A percentile compares a stretch with the other conserved stretches of the same genome.
phyloP scores from a whole-genome alignment of 2,329 filamentous ascomycete species.

The Stemphylium lycopersici region DNA sequence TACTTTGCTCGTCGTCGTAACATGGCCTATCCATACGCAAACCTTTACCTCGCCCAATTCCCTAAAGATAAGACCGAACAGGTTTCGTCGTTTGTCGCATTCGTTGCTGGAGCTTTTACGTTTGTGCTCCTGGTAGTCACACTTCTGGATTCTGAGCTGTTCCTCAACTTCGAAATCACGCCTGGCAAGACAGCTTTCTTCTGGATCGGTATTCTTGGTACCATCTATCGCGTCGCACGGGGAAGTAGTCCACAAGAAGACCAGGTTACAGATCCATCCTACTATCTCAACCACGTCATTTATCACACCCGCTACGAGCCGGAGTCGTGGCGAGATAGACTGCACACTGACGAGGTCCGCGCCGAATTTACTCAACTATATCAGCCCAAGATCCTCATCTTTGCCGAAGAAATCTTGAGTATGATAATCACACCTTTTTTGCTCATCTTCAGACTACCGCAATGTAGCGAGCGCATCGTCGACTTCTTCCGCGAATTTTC shows the following conservation, averaged over 20 bases:
- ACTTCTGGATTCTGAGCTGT: conserved; percentile 87
- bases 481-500: conserved; percentile 99
- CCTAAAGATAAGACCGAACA: conserved; percentile 94
- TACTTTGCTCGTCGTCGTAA: conserved; percentile 88
- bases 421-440: conserved; percentile 92
- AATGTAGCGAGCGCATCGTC: conserved; percentile 88
- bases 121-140: conserved; percentile 85
- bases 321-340: conserved; percentile 81
- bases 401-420: conserved; percentile 88
- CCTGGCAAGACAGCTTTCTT: conserved; percentile 87
- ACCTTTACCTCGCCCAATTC: conserved; percentile 92
- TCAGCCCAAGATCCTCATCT: conserved; percentile 89
- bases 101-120: conserved; percentile 83
- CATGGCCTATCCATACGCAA: conserved; percentile 94
- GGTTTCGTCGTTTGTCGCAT: conserved; percentile 80
- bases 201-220: conserved; percentile 82
- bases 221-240: conserved; percentile 81
- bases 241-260: conserved; percentile 83
- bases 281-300: conserved; percentile 84
- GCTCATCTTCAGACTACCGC: conserved; percentile 83
- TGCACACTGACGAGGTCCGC: conserved; percentile 95
- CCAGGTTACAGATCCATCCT: conserved; percentile 91
- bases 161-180: conserved; percentile 90
- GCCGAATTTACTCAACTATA: conserved; percentile 89
- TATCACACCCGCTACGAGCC: conserved; percentile 93